Percentiles rank a stretch among this genome's conserved stretches.
Conservation (phyloP, 1,284 basidiomycete genomes). For the Trichosporon coremiiforme region DNA sequence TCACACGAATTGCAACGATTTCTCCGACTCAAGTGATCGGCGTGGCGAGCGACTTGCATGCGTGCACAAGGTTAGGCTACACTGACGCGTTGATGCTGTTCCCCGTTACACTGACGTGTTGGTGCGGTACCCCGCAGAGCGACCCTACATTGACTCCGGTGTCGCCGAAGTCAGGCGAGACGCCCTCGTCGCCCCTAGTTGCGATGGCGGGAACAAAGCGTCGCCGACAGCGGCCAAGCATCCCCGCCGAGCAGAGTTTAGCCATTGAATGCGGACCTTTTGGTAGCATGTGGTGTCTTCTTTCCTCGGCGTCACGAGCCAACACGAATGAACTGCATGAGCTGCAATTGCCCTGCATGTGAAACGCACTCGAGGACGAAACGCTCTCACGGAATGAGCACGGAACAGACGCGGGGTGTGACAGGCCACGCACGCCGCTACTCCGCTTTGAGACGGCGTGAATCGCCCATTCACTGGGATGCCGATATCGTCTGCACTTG, state of each 20-base stretch:
- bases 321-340: too few relatives aligned
- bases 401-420: not conserved
- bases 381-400: not conserved
- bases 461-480: not conserved
- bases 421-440: not conserved
- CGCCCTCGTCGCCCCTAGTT: too few relatives aligned
- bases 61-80: too few relatives aligned
- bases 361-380: slow-evolving; percentile 2
- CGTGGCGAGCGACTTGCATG: too few relatives aligned
- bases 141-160: too few relatives aligned
- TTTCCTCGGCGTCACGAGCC: not conserved
- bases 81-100: too few relatives aligned
- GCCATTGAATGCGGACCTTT: not conserved
- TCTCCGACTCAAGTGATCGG: too few relatives aligned
- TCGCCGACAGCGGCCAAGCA: not conserved
- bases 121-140: too few relatives aligned
- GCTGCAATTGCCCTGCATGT: not conserved
- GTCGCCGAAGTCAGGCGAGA: too few relatives aligned
- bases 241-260: not conserved
- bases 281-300: not conserved
- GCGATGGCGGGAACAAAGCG: too few relatives aligned
- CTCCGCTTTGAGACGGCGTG: not conserved
- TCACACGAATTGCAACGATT: too few relatives aligned
- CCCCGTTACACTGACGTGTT: too few relatives aligned
- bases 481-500: not conserved